These are phyloP conservation scores for Arthrinium puccinioides DNA, from an alignment of 2,329 filamentous ascomycete species.

Conservation along the genomic window DNA sequence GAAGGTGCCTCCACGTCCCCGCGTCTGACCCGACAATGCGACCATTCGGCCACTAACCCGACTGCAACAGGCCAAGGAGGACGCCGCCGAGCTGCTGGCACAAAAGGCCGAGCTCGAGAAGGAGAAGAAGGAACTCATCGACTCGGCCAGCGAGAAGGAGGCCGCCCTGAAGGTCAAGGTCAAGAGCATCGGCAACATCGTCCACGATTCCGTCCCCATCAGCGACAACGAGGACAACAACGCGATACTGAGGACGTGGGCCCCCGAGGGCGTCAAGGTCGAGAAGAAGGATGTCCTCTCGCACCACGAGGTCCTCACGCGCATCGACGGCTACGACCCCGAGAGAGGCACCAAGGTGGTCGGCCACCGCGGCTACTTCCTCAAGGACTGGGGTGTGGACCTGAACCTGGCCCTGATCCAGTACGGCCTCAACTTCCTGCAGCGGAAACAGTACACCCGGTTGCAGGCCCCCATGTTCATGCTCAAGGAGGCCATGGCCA, in stretches of 20 bases:
- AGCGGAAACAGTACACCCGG: conserved; percentile 70
- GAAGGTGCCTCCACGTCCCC: conserved; percentile 48
- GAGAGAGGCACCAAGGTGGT: conserved; percentile 91
- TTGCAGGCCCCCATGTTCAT: conserved; percentile 91
- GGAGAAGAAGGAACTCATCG: conserved; percentile 73
- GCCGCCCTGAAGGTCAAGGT: conserved; percentile 67
- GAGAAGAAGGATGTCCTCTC: conserved; percentile 76
- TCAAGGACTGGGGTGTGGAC: conserved; percentile 84
- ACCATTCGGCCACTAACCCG: background rate
- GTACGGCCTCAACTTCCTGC: conserved; percentile 87
- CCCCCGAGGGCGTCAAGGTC: conserved; percentile 64
- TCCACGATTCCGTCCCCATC: conserved; percentile 57
- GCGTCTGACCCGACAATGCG: background rate
- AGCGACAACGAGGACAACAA: conserved; percentile 64
- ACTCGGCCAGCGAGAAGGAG: conserved; percentile 70
- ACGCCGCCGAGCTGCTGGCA: conserved; percentile 70
- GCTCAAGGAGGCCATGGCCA: conserved; percentile 92
- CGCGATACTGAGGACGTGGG: conserved; percentile 67
- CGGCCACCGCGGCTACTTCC: conserved; percentile 88
- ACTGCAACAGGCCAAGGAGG: conserved; percentile 64
- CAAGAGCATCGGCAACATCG: conserved; percentile 81
- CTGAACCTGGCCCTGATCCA: conserved; percentile 91
- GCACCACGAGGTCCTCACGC: conserved; percentile 87
- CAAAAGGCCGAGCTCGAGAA: conserved; percentile 73
- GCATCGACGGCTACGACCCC: conserved; percentile 86